phyloP scores from a whole-genome alignment of 371 early-diverging fungal species.

The Amoeboaphelidium occidentale region DNA sequence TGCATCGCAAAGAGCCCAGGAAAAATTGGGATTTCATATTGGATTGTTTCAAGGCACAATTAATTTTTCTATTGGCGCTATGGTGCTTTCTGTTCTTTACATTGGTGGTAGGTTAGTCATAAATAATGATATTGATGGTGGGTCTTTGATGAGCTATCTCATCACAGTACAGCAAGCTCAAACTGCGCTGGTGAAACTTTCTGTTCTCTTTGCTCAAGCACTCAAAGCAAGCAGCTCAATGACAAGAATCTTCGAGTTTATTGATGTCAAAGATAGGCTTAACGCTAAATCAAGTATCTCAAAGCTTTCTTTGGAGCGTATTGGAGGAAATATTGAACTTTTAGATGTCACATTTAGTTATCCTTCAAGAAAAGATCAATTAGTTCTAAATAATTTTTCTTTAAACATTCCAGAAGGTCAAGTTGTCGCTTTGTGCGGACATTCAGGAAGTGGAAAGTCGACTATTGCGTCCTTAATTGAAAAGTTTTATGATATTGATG shows the following conservation, averaged over 20 bases:
- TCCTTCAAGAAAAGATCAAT: slow-evolving; percentile 15
- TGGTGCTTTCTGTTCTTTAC: background rate
- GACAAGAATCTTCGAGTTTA: background rate
- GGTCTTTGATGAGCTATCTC: background rate
- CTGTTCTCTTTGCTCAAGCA: background rate
- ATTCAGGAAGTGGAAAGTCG: slow-evolving; percentile 26
- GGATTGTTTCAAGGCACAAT: background rate
- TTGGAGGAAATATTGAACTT: slow-evolving; percentile 2
- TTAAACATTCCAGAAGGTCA: slow-evolving; percentile 18
- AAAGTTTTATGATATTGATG: slow-evolving; percentile 10
- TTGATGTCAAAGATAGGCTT: background rate
- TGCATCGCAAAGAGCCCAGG: background rate
- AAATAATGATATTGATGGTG: background rate
- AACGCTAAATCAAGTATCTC: background rate
- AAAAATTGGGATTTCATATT: background rate
- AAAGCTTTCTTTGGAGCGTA: background rate
- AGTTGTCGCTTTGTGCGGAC: slow-evolving; percentile 23
- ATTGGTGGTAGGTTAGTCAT: background rate
- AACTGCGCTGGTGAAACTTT: background rate
- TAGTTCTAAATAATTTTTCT: slow-evolving; percentile 12
- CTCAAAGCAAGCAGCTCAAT: background rate
- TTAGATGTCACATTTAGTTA: slow-evolving; percentile 7
- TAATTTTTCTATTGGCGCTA: background rate
- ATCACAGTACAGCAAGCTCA: background rate
- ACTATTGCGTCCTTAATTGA: slow-evolving; percentile 17